Evolutionary conservation across 1,139 yeast species (phyloP).

Genomic region (Taphrina populina): DNA sequence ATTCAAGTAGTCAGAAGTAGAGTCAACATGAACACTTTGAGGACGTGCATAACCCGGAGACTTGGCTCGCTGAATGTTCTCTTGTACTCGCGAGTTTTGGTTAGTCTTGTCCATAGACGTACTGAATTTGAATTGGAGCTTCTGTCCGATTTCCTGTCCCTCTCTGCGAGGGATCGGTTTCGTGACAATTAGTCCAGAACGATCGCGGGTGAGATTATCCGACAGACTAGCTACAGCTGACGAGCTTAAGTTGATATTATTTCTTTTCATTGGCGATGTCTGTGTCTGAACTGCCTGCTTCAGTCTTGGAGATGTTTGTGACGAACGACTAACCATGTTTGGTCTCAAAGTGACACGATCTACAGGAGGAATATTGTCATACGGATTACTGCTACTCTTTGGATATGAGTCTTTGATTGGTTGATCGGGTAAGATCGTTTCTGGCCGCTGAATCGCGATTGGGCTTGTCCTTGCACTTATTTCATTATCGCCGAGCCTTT

Average conservation of each 20-base stretch:
- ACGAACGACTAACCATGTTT: conserved; percentile 12
- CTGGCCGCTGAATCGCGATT: no score
- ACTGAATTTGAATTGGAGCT: conserved; percentile 35
- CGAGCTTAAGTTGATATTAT: neutral
- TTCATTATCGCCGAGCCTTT: no score
- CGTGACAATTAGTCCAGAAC: conserved; percentile 32
- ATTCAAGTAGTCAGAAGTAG: conserved; percentile 61
- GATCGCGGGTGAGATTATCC: conserved; percentile 11
- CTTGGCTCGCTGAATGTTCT: conserved; percentile 12
- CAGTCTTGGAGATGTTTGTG: conserved; percentile 25
- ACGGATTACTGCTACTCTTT: neutral
- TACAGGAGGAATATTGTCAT: neutral
- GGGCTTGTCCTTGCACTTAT: no score
- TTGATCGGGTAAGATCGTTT: no score
- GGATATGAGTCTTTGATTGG: neutral
- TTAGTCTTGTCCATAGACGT: conserved; percentile 32
- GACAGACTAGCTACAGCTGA: neutral
- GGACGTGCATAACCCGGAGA: conserved; percentile 41
- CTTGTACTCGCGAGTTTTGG: conserved; percentile 23
- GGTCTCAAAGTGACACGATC: conserved; percentile 12
- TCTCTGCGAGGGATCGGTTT: conserved; percentile 34
- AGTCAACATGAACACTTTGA: conserved; percentile 48
- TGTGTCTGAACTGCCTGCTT: conserved; percentile 23
- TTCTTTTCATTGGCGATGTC: conserved; percentile 18
- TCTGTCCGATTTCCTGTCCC: conserved; percentile 17